phyloP scores from a whole-genome alignment of 148 eudicot genomes.

The Simmondsia chinensis region DNA sequence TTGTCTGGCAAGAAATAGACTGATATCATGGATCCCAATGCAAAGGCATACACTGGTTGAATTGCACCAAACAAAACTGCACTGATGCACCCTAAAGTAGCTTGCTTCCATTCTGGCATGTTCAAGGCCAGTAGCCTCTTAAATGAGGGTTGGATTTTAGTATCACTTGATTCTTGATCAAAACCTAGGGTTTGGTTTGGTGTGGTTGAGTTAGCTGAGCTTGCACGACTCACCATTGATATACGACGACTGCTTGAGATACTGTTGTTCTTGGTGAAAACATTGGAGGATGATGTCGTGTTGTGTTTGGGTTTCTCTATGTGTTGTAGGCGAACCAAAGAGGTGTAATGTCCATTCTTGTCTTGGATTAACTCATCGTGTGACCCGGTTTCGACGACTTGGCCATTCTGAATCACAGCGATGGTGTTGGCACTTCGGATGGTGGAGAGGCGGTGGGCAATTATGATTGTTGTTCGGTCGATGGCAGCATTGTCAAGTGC shows the following conservation, averaged over 20 bases:
- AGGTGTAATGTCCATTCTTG: conserved; percentile 12
- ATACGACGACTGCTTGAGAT: not conserved
- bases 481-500: conserved; percentile 22
- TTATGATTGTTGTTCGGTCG: conserved; percentile 26
- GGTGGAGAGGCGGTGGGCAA: conserved; percentile 30
- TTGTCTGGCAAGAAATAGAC: conserved; percentile 21
- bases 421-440: conserved; percentile 21
- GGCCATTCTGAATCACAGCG: conserved; percentile 18
- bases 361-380: conserved; percentile 14
- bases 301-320: not conserved
- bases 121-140: conserved; percentile 29
- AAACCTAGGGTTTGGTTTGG: not conserved
- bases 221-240: not conserved
- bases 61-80: conserved; percentile 33
- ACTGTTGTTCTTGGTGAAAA: not conserved
- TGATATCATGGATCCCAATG: conserved; percentile 36
- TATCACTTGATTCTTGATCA: not conserved
- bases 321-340: conserved; percentile 14
- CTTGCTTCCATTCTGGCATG: conserved; percentile 51
- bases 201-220: not conserved
- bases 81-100: conserved; percentile 23
- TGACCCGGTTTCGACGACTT: conserved; percentile 17
- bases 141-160: conserved; percentile 13
- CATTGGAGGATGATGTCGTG: not conserved
- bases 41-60: conserved; percentile 32